A percentile compares a stretch with the other conserved stretches of the same genome.
These are phyloP conservation scores for Phytopythium montanum DNA, from an alignment of 352 stramenopile species.

Conservation along the genomic window DNA sequence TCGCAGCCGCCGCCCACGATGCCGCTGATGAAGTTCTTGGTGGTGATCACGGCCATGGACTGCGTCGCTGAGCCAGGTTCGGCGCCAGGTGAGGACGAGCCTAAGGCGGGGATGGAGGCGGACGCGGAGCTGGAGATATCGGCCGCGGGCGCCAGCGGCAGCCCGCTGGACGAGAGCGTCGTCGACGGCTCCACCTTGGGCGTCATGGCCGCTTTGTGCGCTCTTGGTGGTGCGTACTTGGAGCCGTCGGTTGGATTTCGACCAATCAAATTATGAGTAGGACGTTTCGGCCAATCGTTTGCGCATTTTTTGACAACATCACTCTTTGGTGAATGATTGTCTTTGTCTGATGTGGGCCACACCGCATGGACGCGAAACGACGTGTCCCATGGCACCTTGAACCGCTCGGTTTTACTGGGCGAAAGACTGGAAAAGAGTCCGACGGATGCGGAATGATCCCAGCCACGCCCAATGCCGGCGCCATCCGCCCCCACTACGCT, in stretches of 20 bases:
- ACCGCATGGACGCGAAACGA: not conserved
- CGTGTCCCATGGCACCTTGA: not conserved
- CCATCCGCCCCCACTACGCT: not conserved
- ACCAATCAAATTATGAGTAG: not conserved
- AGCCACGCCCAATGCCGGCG: not conserved
- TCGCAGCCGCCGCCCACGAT: conserved; percentile 54
- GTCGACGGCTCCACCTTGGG: conserved; percentile 7
- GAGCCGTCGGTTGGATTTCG: not conserved
- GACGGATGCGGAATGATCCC: conserved; percentile 7
- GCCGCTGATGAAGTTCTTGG: conserved; percentile 64
- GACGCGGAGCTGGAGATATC: not conserved
- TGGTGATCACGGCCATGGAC: conserved; percentile 44
- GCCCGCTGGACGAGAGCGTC: conserved; percentile 8
- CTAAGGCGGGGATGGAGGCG: too few species aligned
- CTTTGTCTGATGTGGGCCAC: too few species aligned
- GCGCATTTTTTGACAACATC: not conserved
- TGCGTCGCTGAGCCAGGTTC: conserved; percentile 22
- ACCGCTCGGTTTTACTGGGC: not conserved
- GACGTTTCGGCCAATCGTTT: not conserved
- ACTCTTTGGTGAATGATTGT: not conserved
- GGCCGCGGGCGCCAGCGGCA: conserved; percentile 4
- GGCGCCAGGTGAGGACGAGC: too few species aligned
- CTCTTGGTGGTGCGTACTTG: not conserved
- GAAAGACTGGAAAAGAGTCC: not conserved
- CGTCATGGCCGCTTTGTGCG: not conserved